phyloP scores from a whole-genome alignment of 768 basidiomycete species.

The Hemileccinum rubropunctum region DNA sequence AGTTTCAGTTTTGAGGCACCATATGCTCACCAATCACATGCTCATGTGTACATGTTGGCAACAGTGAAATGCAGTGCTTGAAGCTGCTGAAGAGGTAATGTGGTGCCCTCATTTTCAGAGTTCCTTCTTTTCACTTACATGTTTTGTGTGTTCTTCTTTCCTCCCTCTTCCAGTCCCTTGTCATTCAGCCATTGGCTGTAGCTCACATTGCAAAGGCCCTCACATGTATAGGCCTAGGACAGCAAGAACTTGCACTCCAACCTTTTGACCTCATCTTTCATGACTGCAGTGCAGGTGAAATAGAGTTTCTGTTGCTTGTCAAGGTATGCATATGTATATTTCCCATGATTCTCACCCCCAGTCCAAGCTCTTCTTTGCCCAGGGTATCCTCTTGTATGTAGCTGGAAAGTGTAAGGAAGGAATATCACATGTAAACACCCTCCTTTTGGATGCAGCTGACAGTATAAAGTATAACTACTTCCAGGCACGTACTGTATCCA shows the following conservation, averaged over 20 bases:
- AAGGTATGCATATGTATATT: neutral
- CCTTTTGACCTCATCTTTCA: conserved; percentile 2
- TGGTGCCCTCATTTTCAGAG: neutral
- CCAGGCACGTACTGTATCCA: neutral
- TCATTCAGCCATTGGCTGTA: neutral
- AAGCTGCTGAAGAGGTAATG: neutral
- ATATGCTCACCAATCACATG: neutral
- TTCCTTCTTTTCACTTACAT: neutral
- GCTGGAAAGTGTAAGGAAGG: neutral
- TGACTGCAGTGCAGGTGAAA: neutral
- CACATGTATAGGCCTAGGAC: neutral
- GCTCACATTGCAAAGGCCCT: conserved; percentile 6
- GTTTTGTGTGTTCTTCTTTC: too few species aligned
- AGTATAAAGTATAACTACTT: neutral
- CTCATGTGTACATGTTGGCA: neutral
- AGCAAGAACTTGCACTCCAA: neutral
- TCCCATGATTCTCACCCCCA: neutral
- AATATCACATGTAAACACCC: too few species aligned
- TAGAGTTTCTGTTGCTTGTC: conserved; percentile 1
- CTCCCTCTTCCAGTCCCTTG: neutral
- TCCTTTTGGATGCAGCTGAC: neutral
- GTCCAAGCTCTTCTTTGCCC: neutral
- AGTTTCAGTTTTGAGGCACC: neutral
- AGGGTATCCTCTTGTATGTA: neutral
- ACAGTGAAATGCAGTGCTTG: neutral